Base-by-base conservation (phyloP, 2,329 filamentous ascomycete genomes). In the Reticulascus tulasneorum region DNA sequence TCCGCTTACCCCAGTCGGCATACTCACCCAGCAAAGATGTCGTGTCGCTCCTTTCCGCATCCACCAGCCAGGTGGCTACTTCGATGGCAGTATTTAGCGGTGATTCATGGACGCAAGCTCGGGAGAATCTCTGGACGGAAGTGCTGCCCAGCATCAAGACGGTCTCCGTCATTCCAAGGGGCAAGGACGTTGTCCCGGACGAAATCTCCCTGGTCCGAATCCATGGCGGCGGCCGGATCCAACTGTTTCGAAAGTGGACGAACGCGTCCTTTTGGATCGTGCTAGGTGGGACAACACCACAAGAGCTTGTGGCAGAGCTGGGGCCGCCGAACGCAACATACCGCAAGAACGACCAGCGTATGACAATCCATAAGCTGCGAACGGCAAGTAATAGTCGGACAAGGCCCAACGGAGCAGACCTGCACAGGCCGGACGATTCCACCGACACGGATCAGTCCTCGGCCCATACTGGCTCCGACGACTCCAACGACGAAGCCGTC, bases 241-340 rank as follows among this genome's bases (percentile, higher is more conserved):
- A 95, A 56, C 67, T 96, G 3, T 69, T 86, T 32, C 81, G 89
- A 42, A 81, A 86, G 45, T 78, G 76, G 66, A 80, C 80, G 5
- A 79, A 67, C 26, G 70, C 72, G 21, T 75, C 79, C 0, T 78
- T 89, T 38, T 81, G 76, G 65, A 83, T 98, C 36, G 71, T 70
- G 4, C 69, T 98, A 0, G 88, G 88, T 29, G 81, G 93, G 54
- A 97, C 91, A 0, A 94, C 87, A 2, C 86, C 89, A 0, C 93
- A 98, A 63, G 89, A 97, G 48, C 67, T 98, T 3, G 78, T 97
- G 15, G 84, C 86, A 39, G 90, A 95, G 53, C 75, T 98, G 7
- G 93, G 93, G 0, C 88, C 93, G 6, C 93, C 93, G 2, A 91
- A 96, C 57, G 87, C 90, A 15, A 94, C 94, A 28, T 96, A 96